These are phyloP conservation scores for Pseudonectria foliicola DNA, from an alignment of 2,329 filamentous ascomycete genomes.

Conservation along the genomic window DNA sequence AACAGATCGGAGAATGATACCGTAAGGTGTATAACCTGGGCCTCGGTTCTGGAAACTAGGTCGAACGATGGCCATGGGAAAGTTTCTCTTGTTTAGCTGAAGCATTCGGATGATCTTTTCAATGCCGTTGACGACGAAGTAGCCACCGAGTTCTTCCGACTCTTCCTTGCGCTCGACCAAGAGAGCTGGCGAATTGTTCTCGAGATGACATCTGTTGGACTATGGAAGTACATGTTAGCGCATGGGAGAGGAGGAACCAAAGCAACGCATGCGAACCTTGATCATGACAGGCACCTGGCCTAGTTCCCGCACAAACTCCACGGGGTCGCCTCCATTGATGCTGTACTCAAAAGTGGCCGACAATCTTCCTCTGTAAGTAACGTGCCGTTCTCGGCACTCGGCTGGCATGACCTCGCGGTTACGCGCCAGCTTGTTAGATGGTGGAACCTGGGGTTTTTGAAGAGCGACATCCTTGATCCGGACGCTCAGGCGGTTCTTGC, in stretches of 20 bases:
- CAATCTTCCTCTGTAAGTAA: constrained; percentile 82
- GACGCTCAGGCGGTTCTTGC: constrained; percentile 69
- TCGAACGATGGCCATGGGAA: constrained; percentile 88
- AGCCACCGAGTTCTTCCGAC: constrained; percentile 90
- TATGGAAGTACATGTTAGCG: constrained; percentile 28
- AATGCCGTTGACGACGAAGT: constrained; percentile 96
- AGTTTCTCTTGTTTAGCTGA: constrained; percentile 85
- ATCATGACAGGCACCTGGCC: constrained; percentile 91
- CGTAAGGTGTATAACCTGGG: constrained; percentile 77
- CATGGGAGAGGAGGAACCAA: background rate
- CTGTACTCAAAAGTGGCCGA: constrained; percentile 76
- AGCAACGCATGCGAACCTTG: constrained; percentile 50
- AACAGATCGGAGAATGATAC: constrained; percentile 85
- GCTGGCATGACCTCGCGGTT: constrained; percentile 84
- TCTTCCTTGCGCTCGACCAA: constrained; percentile 88
- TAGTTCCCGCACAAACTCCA: constrained; percentile 76
- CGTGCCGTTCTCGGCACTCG: constrained; percentile 90
- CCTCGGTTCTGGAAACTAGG: constrained; percentile 86
- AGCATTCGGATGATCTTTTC: constrained; percentile 95
- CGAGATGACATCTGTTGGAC: constrained; percentile 86
- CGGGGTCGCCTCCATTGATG: constrained; percentile 79
- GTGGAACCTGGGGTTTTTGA: constrained; percentile 72
- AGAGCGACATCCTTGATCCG: constrained; percentile 75
- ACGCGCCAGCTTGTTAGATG: constrained; percentile 74
- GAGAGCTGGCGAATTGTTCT: constrained; percentile 73